Base-by-base conservation (phyloP, 352 stramenopile genomes). In the Phytophthora cryptogea region DNA sequence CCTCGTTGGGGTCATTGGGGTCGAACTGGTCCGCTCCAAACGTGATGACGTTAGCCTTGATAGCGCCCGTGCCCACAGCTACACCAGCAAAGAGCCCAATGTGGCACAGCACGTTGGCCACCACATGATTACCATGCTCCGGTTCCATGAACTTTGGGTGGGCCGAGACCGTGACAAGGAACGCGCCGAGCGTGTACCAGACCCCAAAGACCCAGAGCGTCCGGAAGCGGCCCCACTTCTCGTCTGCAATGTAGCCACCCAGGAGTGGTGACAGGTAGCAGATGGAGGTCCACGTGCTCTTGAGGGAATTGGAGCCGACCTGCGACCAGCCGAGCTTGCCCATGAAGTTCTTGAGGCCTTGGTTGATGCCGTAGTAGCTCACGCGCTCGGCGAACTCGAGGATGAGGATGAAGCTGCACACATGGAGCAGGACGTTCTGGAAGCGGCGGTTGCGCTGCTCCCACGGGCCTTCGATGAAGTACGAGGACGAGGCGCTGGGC, bases 281-380 rank as follows among this genome's bases (percentile, higher is more conserved):
- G 28, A 94, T 92, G 44, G 82, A 91, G 16, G 85, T 94, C 87
- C 85, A 94, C 46, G 85, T 95, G 37, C 80, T 92, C 73, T 95
- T 95, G 71, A 95, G 80, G 20, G 85, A 89, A 54, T 92, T 94
- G 40, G 87, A 90, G 30, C 82, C 86, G 4, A 91, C 85, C 43
- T 91, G 82, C 2, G 70, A 82, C 85, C 85, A 94, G 7, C 69
- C 68, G 10, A 95, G 59, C 7, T 78, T 76, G 45, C 80, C 80
- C 76, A 95, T 87, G 57, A 86, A 96, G 69, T 96, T 94, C 74
- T 94, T 93, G 31, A 94, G 73, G 0, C 82, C 85, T 49, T 94
- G 85, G 58, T 94, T 94, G 63, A 96, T 94, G 37, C 85, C 86
- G 40, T 94, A 96, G 61, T 94, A 96, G 41, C 85, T 94, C 48